Evolutionary conservation across 2,329 filamentous ascomycete species (phyloP).

Genomic region (Aureobasidium sp.): DNA sequence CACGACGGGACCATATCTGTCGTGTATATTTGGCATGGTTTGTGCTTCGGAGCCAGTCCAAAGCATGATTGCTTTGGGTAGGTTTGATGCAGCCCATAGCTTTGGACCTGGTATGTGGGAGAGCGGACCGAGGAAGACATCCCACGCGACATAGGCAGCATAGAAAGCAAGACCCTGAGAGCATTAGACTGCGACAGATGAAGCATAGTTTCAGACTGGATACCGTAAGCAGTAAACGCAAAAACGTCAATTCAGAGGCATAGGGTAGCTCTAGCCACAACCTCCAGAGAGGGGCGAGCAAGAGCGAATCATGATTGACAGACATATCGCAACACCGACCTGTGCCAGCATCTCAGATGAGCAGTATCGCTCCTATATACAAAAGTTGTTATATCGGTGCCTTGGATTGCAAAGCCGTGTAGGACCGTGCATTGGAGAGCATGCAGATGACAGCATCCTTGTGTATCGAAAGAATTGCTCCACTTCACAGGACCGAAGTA

Average conservation of each 20-base stretch:
- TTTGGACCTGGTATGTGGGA: slow-evolving; percentile 38
- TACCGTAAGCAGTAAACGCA: background rate
- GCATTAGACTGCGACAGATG: background rate
- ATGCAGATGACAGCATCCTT: background rate
- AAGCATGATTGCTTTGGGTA: slow-evolving; percentile 21
- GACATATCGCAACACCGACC: background rate
- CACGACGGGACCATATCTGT: slow-evolving; percentile 39
- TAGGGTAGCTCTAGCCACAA: background rate
- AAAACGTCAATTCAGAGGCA: background rate
- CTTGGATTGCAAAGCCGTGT: background rate
- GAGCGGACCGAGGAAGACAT: slow-evolving; percentile 39
- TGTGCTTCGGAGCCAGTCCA: slow-evolving; percentile 16
- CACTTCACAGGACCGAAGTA: background rate
- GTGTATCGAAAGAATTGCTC: too few relatives aligned
- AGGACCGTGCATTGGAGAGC: background rate
- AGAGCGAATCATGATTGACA: background rate
- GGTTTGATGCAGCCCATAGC: slow-evolving; percentile 25
- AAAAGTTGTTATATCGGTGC: background rate
- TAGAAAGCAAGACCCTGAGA: background rate
- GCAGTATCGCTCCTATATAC: background rate
- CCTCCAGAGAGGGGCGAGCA: background rate
- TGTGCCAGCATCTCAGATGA: background rate
- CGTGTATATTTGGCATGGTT: slow-evolving; percentile 27
- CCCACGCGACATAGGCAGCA: slow-evolving; percentile 25
- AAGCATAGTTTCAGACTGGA: too few relatives aligned